Base-by-base conservation (phyloP, 352 stramenopile species). In the Phytopythium litorale region DNA sequence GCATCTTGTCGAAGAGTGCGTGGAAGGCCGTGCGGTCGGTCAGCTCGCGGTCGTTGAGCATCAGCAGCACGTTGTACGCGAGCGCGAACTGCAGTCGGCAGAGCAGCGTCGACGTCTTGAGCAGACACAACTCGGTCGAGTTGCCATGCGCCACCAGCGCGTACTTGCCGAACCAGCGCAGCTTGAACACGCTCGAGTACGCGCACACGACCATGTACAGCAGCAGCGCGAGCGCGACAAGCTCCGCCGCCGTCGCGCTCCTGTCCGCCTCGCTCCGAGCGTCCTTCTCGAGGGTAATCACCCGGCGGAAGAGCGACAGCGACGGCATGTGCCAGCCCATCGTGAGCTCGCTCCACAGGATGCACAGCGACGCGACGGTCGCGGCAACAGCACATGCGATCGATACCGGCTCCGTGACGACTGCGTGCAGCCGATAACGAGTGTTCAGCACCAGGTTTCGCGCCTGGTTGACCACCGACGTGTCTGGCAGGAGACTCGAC, bases 1-100 rank as follows among this genome's bases (percentile, higher is more conserved):
- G 73, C 55, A 87, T 89, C 58, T 80, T 66, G 37, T 67, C 60
- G 59, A 87, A 75, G 11, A 92, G 62, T n/a, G 51, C 64, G 28
- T 81, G 74, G 65, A 89, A 88, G 15, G 83, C 81, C 2, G 79
- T 88, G 30, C 59, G 61, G 7, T 80, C 61, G 1, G 73, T 81
- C 35, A 84, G 54, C 32, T 40, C 37, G 19, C 64, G 67, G 49
- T 71, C 65, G 54, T 86, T 63, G 12, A 91, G 57, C 32, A 92
- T 58, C 25, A 92, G 56, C 11, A 90, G 46, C 35, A 88, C 78
- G 52, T 90, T 92, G 65, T 89, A 84, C 11, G 71, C 76, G 37
- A 91, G 68, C 7, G 81, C 66, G 42, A 92, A 92, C 66, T 92
- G 83, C 18, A 92, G 67, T 1, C 83, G 79, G 46, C 79, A 87